Evolutionary conservation across 2,329 filamentous ascomycete species (phyloP), one percentile per base, ranked within the genome.

Genomic region (Colletotrichum brevisporum): DNA sequence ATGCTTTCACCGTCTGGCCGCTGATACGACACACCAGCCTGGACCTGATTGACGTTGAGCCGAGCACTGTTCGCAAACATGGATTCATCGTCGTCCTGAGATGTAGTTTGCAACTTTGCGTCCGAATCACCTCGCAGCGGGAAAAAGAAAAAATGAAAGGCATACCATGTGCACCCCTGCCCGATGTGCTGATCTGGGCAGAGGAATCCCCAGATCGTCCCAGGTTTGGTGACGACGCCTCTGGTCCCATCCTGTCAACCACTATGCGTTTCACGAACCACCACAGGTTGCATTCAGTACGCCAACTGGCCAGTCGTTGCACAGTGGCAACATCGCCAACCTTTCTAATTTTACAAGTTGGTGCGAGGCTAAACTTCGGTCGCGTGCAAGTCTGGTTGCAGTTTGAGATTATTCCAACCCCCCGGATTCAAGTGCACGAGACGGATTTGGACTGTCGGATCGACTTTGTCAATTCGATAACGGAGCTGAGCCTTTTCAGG

Each of bases 321-420:
- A 45, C 21, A 54, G 59, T 39, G 59, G 48, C 36, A 31, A 53
- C 24, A n/a, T 45, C 36, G 15, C 36, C 36, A 54, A 45, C 36
- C 50, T 26, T 54, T 54, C 50, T 47, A 45, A 52, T 36, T n/a
- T 36, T n/a, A 43, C 36, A 48, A 31, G 18, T 24, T 24, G 5
- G n/a, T 9, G 15, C 16, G 39, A 47, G 41, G 16, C 16, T n/a
- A 39, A 47, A 47, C 39, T 18, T 21, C 16, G 31, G 54, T 16
- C 39, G 21, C 10, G 26, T 16, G n/a, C 9, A 2, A 6, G n/a
- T 15, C 54, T 57, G 54, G 8, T 57, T 47, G 39, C 54, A 57
- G 21, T 16, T 16, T 16, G 1, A 6, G 1, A 12, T 26, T 15
- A 27, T 50, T 48, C 51, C 51, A n/a, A 12, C 27, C 52, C 9